phyloP scores from a whole-genome alignment of 805 yeast species.

The Myxozyma vanderwaltii region DNA sequence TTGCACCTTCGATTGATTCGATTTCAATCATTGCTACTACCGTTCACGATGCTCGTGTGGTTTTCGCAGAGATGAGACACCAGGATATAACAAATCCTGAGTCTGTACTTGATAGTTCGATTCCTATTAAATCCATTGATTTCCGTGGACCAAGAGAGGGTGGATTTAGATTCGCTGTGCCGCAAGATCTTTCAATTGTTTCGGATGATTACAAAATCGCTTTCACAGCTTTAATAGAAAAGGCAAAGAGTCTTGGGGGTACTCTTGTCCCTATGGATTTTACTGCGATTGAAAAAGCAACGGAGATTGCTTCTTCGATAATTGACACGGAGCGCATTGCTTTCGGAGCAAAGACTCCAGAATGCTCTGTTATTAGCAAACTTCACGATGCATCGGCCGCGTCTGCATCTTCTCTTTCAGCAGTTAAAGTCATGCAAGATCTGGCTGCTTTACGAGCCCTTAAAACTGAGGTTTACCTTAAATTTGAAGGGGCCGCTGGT shows the following conservation, averaged over 20 bases:
- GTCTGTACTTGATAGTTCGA: constrained; percentile 22
- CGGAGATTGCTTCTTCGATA: constrained; percentile 9
- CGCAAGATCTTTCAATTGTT: constrained; percentile 15
- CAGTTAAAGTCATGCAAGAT: constrained; percentile 15
- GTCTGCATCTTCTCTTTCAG: constrained; percentile 12
- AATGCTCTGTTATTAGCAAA: constrained; percentile 7
- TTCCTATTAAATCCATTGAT: constrained; percentile 30
- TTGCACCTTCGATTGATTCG: constrained; percentile 28
- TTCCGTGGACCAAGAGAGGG: constrained; percentile 33
- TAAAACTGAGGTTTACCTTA: constrained; percentile 22
- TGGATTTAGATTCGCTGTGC: constrained; percentile 30
- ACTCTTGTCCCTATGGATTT: constrained; percentile 24
- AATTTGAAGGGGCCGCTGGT: constrained; percentile 28
- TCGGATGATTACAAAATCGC: constrained; percentile 15
- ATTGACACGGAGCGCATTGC: constrained; percentile 25
- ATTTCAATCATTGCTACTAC: constrained; percentile 21
- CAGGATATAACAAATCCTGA: constrained; percentile 25
- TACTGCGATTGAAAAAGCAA: constrained; percentile 10
- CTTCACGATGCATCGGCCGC: constrained; percentile 2
- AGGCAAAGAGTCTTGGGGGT: constrained; percentile 25
- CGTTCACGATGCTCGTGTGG: constrained; percentile 24
- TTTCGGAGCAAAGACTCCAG: not conserved
- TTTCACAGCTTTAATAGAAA: constrained; percentile 14
- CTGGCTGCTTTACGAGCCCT: constrained; percentile 21
- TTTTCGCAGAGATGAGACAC: constrained; percentile 27